Conservation (phyloP, 2,329 filamentous ascomycete genomes). For the Myriosclerotinia curreyana region DNA sequence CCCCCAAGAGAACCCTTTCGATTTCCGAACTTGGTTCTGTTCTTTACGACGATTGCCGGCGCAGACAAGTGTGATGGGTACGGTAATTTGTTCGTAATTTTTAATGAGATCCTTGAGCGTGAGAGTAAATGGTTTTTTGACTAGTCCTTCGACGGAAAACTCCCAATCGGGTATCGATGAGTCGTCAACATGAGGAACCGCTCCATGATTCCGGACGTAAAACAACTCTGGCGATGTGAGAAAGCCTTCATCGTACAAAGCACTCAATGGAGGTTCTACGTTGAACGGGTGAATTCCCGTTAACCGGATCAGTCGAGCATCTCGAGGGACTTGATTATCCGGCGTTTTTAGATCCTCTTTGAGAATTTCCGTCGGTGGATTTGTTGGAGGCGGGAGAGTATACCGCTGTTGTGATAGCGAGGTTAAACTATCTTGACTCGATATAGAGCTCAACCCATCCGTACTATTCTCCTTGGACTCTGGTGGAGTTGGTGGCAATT, state of each 20-base stretch:
- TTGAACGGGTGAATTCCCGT: constrained; percentile 93
- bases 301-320: constrained; percentile 76
- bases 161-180: constrained; percentile 74
- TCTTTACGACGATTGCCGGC: constrained; percentile 91
- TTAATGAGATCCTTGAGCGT: constrained; percentile 68
- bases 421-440: constrained; percentile 28
- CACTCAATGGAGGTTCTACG: constrained; percentile 76
- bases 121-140: constrained; percentile 71
- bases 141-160: constrained; percentile 78
- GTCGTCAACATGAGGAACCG: constrained; percentile 73
- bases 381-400: constrained; percentile 66
- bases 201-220: constrained; percentile 88
- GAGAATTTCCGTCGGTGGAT: constrained; percentile 58
- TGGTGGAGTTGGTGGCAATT: constrained; percentile 36
- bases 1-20: constrained; percentile 94
- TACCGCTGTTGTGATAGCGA: constrained; percentile 27
- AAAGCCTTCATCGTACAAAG: constrained; percentile 76
- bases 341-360: constrained; percentile 79
- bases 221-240: constrained; percentile 84
- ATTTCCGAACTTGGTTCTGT: constrained; percentile 86
- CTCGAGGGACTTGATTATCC: constrained; percentile 75
- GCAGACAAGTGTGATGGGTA: constrained; percentile 85
- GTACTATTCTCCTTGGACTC: constrained; percentile 33
- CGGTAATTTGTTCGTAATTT: constrained; percentile 77
- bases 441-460: constrained; percentile 29